Evolutionary conservation across 257 asterid genomes (phyloP), one percentile per base, ranked within the genome.

Genomic region (Perilla frutescens): DNA sequence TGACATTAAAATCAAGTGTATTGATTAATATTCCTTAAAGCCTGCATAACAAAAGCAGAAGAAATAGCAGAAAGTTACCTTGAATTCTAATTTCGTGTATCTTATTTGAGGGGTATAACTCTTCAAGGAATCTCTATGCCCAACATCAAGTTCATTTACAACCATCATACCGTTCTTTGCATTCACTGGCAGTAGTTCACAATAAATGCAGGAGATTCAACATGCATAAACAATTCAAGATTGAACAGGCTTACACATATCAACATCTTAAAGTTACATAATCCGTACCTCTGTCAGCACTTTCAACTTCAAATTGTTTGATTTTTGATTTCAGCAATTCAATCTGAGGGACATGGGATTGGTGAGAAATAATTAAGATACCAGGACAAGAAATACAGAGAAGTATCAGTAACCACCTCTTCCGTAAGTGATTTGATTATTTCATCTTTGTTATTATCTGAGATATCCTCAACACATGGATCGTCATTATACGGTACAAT

Each of bases 21-120:
- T 68, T 56, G 59, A 64, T 68, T 37, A 2, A 12, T 32, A 44
- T 36, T 44, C 34, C 26, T 41, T 5, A 56, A 26, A 64, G 69
- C 36, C 55, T 45, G 37, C 45, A 73, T 4, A 36, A 62, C 40
- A 56, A 7, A 55, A 51, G 82, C 57, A 31, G 15, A 48, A 37
- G 39, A 71, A 75, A 66, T 8, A 48, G 70, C 63, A 62, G 71
- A 73, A 78, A 66, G 69, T 68, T 80, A 91, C 99, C 91, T 94
- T 83, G 80, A 94, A 94, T 77, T 81, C 87, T 82, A 94, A 76
- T 76, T 90, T 94, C 31, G 96, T 90, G 81, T 91, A 91, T 79
- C 88, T 86, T 76, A 94, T 83, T 59, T 67, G 83, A 5, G 98
- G 99, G 64, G 96, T 90, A 74, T 81, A 87, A 81, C 87, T 82